Base-by-base conservation (phyloP, 169 alveolate species). In the Pseudocohnilembus persalinus region DNA sequence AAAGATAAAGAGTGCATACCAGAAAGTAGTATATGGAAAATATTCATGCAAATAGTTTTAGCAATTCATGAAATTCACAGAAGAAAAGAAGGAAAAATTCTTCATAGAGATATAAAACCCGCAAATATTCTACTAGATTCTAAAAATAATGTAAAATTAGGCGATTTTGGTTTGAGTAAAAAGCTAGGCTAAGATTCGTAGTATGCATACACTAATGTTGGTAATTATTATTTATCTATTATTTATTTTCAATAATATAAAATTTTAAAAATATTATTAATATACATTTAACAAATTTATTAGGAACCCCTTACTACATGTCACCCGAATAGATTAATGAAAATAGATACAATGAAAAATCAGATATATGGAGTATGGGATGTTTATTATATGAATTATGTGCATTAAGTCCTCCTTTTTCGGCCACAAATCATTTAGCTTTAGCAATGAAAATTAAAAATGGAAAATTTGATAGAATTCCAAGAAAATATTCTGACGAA, bases 311-410 rank as follows among this genome's bases (percentile, higher is more conserved):
- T 0, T 95, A 95, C 74, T 95, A 98, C 90, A 98, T 98, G 99
- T 96, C 99, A 76, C 99, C 99, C 0, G 99, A 98, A 88, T 95
- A 97, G 72, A 92, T 98, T 27, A 92, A 95, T 31, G 98, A 96
- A 65, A 94, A 95, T 81, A 95, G 94, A 82, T 98, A 98, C 89
- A 98, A 98, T 93, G 99, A 98, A 81, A 95, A 95, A 82, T 90
- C 95, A 74, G 97, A 95, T 85, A 93, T 95, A 15, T 95, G 97
- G 97, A 83, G 88, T 64, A 31, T 84, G 65, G 97, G 96, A 49
- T 94, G 97, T 84, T 91, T 94, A 15, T 77, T 92, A 63, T 95
- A 93, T 88, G 97, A 95, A 90, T 76, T 95, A 77, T 83, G 93
- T 29, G 83, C 96, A 11, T 84, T 95, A 4, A 73, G 76, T 72